Evolutionary conservation across 2,329 filamentous ascomycete genomes (phyloP).

Genomic region (Tolypocladium pustulatum): DNA sequence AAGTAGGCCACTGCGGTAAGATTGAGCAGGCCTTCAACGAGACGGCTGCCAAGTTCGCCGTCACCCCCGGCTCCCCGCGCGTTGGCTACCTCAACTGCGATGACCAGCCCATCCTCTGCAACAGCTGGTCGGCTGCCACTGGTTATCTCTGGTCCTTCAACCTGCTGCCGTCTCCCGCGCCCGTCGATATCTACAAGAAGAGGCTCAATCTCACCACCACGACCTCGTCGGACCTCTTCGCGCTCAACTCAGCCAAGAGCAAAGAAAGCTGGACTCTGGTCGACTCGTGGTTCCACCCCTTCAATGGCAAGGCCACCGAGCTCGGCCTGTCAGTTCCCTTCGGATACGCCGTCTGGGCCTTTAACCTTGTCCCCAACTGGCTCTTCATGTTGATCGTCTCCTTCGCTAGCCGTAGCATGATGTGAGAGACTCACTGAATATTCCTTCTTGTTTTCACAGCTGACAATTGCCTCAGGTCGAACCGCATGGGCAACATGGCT

Average conservation of each 20-base stretch:
- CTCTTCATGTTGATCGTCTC: constrained; percentile 67
- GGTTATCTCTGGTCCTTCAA: constrained; percentile 58
- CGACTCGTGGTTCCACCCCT: constrained; percentile 66
- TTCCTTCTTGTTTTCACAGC: neutral
- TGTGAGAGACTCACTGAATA: constrained; percentile 41
- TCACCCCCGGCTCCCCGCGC: constrained; percentile 51
- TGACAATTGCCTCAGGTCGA: constrained; percentile 20
- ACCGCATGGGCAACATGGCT: constrained; percentile 17
- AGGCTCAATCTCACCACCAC: constrained; percentile 60
- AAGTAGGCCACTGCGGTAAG: constrained; percentile 51
- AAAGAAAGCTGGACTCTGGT: constrained; percentile 37
- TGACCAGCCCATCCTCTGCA: constrained; percentile 62
- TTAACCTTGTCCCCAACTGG: constrained; percentile 62
- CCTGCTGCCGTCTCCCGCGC: constrained; percentile 52
- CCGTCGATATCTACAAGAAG: constrained; percentile 54
- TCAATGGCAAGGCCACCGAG: constrained; percentile 57
- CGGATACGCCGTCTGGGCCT: constrained; percentile 57
- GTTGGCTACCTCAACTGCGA: constrained; percentile 67
- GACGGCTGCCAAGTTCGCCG: constrained; percentile 52
- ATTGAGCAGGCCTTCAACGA: constrained; percentile 58
- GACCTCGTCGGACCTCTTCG: constrained; percentile 51
- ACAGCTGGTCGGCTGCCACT: constrained; percentile 56
- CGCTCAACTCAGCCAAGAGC: constrained; percentile 41
- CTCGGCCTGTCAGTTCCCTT: constrained; percentile 51
- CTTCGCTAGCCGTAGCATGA: constrained; percentile 62